Evolutionary conservation across 257 asterid genomes (phyloP), one percentile per base, ranked within the genome.

Genomic region (Penstemon eatonii): DNA sequence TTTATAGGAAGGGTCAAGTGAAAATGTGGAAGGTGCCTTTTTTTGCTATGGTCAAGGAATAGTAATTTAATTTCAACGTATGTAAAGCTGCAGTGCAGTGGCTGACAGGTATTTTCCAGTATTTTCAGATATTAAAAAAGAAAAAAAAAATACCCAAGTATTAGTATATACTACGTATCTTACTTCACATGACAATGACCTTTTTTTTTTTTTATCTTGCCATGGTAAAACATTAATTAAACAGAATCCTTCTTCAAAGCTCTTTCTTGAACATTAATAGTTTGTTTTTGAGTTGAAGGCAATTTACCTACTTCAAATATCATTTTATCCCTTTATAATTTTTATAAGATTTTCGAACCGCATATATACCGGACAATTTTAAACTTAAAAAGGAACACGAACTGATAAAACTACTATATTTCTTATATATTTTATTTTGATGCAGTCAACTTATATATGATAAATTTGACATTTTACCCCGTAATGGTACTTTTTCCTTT

Each of bases 101-200:
- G 95, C 60, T 39, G 89, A 78, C 97, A 90, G 91, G 83, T 79
- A 69, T 68, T 80, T 80, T 78, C 80, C 88, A 87, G 79, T 79
- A 56, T 1, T 75, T 57, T 55, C 7, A 56, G 60, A 33, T 9
- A 68, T 25, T 69, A 40, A 3, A 47, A 59, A 15, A 15, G 63
- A 60, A 3, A 47, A 59, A 47, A 59, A 67, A 60, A 18, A 60
- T 6, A 6, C 45, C n/a, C 8, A 51, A 46, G 69, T 67, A 67
- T 41, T 65, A 44, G 33, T 25, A 25, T 25, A 25, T 25, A 25
- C 33, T 45, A 7, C 19, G 19, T 18, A 33, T 18, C 75, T 65
- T 11, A 42, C 61, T 75, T 68, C 81, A 62, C 60, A 18, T 57
- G 77, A 82, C 66, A 67, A 63, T 83, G 85, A 79, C 88, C 2